Conservation (phyloP, 78 protist genomes). For the Dictyostelium citrinum region DNA sequence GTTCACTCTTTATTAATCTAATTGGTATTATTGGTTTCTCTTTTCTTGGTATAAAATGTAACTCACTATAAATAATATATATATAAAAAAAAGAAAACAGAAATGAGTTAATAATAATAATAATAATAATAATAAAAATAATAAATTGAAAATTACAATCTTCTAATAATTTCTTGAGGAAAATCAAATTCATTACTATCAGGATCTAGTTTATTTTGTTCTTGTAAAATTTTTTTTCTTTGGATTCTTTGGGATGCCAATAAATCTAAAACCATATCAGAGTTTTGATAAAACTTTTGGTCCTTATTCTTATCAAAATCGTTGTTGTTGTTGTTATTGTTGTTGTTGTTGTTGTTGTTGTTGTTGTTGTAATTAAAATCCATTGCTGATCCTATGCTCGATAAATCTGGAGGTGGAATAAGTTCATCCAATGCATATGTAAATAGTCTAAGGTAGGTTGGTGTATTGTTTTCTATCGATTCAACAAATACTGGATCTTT, state of each 20-base stretch:
- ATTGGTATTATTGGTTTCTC: neutral
- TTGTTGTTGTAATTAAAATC: neutral
- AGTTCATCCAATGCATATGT: slow-evolving; percentile 67
- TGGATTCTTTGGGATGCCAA: neutral
- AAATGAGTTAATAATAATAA: too few relatives aligned
- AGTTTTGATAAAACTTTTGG: neutral
- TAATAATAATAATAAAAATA: neutral
- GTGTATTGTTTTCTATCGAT: slow-evolving; percentile 28
- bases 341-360: neutral
- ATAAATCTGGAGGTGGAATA: neutral
- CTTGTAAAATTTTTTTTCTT: neutral
- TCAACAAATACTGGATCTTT: slow-evolving; percentile 1
- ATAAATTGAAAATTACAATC: neutral
- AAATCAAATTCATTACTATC: slow-evolving; percentile 18
- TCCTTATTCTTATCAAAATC: neutral
- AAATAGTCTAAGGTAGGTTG: slow-evolving; percentile 46
- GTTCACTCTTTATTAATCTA: slow-evolving; percentile 54
- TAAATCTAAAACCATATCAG: slow-evolving; percentile 43
- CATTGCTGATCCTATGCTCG: neutral
- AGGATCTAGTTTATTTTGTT: neutral
- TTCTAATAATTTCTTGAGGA: slow-evolving; percentile 33
- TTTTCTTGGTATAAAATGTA: slow-evolving; percentile 14
- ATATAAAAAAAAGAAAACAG: neutral
- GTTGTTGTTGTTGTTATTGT: neutral
- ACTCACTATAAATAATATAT: slow-evolving; percentile 18